phyloP scores from a whole-genome alignment of 495 filamentous ascomycete species.

The Daldinia caldariorum region DNA sequence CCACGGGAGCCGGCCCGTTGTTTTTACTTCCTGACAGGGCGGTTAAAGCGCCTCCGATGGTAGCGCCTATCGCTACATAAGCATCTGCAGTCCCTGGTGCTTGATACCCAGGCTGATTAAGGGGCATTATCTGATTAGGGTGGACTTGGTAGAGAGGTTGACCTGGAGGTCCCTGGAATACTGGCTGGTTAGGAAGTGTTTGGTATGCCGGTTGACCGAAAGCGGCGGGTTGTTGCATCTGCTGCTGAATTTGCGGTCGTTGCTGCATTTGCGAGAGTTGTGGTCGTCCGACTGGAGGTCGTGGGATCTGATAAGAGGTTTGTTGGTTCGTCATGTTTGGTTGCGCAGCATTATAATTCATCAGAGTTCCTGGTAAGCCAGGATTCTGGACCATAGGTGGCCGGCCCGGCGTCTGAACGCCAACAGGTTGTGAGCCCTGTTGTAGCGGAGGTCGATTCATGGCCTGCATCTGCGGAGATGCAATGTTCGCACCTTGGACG shows the following conservation, averaged over 20 bases:
- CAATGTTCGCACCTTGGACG: conserved; percentile 7
- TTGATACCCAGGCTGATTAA: conserved; percentile 23
- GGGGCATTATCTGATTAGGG: conserved; percentile 14
- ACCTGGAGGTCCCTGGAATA: conserved; percentile 11
- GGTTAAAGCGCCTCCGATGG: conserved; percentile 28
- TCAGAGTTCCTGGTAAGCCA: conserved; percentile 13
- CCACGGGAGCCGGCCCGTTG: conserved; percentile 4
- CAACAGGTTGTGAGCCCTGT: conserved; percentile 29
- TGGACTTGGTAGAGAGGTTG: conserved; percentile 31
- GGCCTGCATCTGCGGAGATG: conserved; percentile 17
- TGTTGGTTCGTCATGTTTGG: conserved; percentile 22
- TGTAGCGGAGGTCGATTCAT: conserved; percentile 23
- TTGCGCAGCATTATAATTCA: conserved; percentile 22
- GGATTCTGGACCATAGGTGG: conserved; percentile 43
- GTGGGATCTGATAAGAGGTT: conserved; percentile 14
- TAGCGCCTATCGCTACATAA: conserved; percentile 32
- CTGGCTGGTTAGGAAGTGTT: conserved; percentile 10
- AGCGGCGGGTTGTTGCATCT: conserved; percentile 21
- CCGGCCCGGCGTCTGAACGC: conserved; percentile 33
- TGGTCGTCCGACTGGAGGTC: conserved; percentile 35
- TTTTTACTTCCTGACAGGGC: conserved; percentile 8
- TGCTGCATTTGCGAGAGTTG: conserved; percentile 19
- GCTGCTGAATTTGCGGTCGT: neutral
- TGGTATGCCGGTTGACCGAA: conserved; percentile 27
- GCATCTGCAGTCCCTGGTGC: conserved; percentile 21